Conservation (phyloP, 805 yeast species). For the Candida tibetensis region DNA sequence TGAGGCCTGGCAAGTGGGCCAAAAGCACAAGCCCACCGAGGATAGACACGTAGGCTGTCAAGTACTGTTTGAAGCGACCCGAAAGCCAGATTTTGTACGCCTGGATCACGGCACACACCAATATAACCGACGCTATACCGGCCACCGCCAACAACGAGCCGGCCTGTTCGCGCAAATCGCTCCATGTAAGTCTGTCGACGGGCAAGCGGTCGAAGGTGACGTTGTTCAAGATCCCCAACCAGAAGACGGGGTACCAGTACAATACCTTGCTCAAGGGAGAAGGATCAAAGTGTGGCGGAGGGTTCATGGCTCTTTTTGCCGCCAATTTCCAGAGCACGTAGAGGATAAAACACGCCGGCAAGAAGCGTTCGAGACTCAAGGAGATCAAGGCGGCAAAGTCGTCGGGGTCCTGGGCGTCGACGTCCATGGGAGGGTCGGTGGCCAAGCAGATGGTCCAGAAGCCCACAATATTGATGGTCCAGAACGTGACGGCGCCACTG, state of each 20-base stretch:
- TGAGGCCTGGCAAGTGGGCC: slow-evolving; percentile 59
- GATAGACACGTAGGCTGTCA: slow-evolving; percentile 50
- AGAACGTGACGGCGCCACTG: slow-evolving; percentile 42
- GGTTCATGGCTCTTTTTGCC: slow-evolving; percentile 45
- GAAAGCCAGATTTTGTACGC: slow-evolving; percentile 78
- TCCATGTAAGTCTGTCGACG: slow-evolving; percentile 73
- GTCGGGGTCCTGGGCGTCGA: slow-evolving; percentile 52
- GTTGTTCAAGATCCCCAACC: slow-evolving; percentile 84
- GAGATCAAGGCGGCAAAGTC: slow-evolving; percentile 63
- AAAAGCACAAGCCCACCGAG: slow-evolving; percentile 44
- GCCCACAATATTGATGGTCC: slow-evolving; percentile 62
- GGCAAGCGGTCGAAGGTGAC: slow-evolving; percentile 87
- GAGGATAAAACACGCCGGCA: slow-evolving; percentile 72
- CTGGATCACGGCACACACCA: slow-evolving; percentile 61
- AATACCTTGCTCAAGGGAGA: slow-evolving; percentile 45
- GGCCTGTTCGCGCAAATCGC: slow-evolving; percentile 70
- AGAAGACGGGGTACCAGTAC: slow-evolving; percentile 76
- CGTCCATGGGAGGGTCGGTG: slow-evolving; percentile 73
- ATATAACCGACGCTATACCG: slow-evolving; percentile 45
- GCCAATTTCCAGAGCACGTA: slow-evolving; percentile 67
- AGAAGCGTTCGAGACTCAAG: slow-evolving; percentile 64
- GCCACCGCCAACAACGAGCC: slow-evolving; percentile 71
- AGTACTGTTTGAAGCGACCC: slow-evolving; percentile 61
- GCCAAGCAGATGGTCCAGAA: slow-evolving; percentile 80
- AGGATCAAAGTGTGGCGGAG: slow-evolving; percentile 9